Evolutionary conservation across 352 stramenopile genomes (phyloP).

Genomic region (Thalassiosira oceanica): DNA sequence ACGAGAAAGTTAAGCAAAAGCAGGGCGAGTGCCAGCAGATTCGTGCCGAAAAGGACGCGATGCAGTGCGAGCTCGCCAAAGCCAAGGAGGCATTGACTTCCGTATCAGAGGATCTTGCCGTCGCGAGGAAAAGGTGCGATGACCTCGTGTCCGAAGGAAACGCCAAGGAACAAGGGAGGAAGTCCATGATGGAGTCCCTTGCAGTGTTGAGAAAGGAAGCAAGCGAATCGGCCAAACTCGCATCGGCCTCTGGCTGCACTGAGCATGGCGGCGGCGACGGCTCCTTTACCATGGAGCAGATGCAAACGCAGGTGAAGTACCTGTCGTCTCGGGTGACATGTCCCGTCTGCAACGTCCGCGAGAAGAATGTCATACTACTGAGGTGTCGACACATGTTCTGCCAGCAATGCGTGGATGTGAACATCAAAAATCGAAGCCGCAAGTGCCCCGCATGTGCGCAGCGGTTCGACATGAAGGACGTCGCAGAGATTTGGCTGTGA

Average conservation of each 20-base stretch:
- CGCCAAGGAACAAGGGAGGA: conserved; percentile 64
- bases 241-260: conserved; percentile 22
- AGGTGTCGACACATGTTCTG: conserved; percentile 82
- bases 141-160: conserved; percentile 65
- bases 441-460: conserved; percentile 80
- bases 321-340: conserved; percentile 68
- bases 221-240: conserved; percentile 46
- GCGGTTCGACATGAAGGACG: conserved; percentile 79
- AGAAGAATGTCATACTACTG: conserved; percentile 80
- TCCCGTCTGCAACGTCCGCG: conserved; percentile 76
- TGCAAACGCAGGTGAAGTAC: conserved; percentile 66
- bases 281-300: conserved; percentile 66
- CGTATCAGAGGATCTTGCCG: conserved; percentile 46
- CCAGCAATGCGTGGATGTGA: conserved; percentile 74
- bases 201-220: conserved; percentile 63
- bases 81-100: conserved; percentile 45
- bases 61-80: conserved; percentile 45
- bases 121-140: conserved; percentile 54
- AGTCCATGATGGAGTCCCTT: conserved; percentile 66
- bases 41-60: conserved; percentile 48
- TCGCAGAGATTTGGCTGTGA: conserved; percentile 77
- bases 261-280: too few species aligned
- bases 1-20: conserved; percentile 50
- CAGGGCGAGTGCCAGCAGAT: conserved; percentile 40
- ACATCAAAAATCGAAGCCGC: conserved; percentile 77